Percentiles rank a stretch among this genome's conserved stretches.
phyloP scores from a whole-genome alignment of 768 basidiomycete species.

The Xanthoconium purpureum region DNA sequence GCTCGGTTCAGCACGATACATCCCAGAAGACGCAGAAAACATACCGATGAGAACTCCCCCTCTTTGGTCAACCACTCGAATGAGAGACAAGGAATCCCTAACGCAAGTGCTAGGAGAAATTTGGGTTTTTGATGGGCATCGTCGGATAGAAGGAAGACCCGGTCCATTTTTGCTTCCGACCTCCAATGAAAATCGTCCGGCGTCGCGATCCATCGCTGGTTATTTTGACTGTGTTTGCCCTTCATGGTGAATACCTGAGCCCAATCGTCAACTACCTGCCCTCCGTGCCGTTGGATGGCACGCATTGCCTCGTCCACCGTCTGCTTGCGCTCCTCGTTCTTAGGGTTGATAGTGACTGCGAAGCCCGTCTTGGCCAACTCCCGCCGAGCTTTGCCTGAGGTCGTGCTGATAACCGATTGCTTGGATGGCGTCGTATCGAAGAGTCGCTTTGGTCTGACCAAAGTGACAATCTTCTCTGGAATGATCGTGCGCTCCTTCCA shows the following conservation, averaged over 20 bases:
- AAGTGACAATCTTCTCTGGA: slow-evolving; percentile 41
- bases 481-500: slow-evolving; percentile 56
- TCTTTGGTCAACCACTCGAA: slow-evolving; percentile 43
- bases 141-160: slow-evolving; percentile 68
- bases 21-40: neutral
- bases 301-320: slow-evolving; percentile 43
- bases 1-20: slow-evolving; percentile 10
- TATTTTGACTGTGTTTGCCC: slow-evolving; percentile 42
- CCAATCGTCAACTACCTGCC: slow-evolving; percentile 63
- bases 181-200: slow-evolving; percentile 46
- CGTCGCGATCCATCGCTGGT: slow-evolving; percentile 53
- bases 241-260: slow-evolving; percentile 52
- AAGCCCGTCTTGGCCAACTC: slow-evolving; percentile 52
- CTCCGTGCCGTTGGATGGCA: slow-evolving; percentile 50
- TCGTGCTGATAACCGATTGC: slow-evolving; percentile 38
- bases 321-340: slow-evolving; percentile 34
- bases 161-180: slow-evolving; percentile 36
- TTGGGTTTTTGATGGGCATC: slow-evolving; percentile 70
- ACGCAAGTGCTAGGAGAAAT: slow-evolving; percentile 75
- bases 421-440: slow-evolving; percentile 49
- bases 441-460: slow-evolving; percentile 34
- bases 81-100: slow-evolving; percentile 81
- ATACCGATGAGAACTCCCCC: slow-evolving; percentile 34
- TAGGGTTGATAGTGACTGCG: slow-evolving; percentile 51
- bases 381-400: slow-evolving; percentile 35